A percentile compares a stretch with the other conserved stretches of the same genome.
Evolutionary conservation across 495 filamentous ascomycete species (phyloP).

Genomic region (Staphylotrichum longicolle): DNA sequence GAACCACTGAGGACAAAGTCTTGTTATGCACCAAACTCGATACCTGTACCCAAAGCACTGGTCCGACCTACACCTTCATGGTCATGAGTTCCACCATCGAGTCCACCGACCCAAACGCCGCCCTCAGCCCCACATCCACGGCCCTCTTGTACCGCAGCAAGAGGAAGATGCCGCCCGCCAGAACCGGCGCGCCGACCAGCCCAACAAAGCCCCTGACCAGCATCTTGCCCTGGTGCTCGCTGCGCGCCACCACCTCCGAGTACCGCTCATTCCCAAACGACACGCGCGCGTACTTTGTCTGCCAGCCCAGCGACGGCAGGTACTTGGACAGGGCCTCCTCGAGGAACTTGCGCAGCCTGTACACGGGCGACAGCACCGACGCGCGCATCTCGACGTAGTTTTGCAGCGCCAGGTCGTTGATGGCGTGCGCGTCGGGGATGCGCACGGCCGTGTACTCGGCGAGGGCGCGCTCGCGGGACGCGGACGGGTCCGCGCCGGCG

Average conservation of each 20-base stretch:
- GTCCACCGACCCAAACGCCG: slow-evolving; percentile 19
- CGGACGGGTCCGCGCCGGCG: slow-evolving; percentile 25
- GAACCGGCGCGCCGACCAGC: slow-evolving; percentile 33
- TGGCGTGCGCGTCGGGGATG: slow-evolving; percentile 74
- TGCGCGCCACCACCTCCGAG: slow-evolving; percentile 69
- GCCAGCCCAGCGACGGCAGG: slow-evolving; percentile 74
- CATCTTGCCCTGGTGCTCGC: slow-evolving; percentile 64
- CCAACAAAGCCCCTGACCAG: slow-evolving; percentile 39
- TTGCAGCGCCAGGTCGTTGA: slow-evolving; percentile 85
- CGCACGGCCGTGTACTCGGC: slow-evolving; percentile 70
- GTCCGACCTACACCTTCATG: slow-evolving; percentile 9
- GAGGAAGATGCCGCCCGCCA: slow-evolving; percentile 22
- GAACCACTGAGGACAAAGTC: not conserved
- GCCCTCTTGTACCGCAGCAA: slow-evolving; percentile 23
- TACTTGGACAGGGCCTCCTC: slow-evolving; percentile 82
- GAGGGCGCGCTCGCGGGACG: slow-evolving; percentile 58
- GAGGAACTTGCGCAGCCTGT: slow-evolving; percentile 74
- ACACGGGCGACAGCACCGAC: slow-evolving; percentile 70
- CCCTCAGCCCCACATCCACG: slow-evolving; percentile 21
- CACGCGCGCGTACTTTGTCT: slow-evolving; percentile 89
- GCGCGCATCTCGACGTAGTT: slow-evolving; percentile 94
- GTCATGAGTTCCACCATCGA: slow-evolving; percentile 25
- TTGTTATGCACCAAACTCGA: not conserved
- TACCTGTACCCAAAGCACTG: not conserved
- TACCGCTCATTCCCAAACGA: slow-evolving; percentile 93